Conservation (phyloP, 371 early-diverging fungal species). For the Capniomyces stellatus region DNA sequence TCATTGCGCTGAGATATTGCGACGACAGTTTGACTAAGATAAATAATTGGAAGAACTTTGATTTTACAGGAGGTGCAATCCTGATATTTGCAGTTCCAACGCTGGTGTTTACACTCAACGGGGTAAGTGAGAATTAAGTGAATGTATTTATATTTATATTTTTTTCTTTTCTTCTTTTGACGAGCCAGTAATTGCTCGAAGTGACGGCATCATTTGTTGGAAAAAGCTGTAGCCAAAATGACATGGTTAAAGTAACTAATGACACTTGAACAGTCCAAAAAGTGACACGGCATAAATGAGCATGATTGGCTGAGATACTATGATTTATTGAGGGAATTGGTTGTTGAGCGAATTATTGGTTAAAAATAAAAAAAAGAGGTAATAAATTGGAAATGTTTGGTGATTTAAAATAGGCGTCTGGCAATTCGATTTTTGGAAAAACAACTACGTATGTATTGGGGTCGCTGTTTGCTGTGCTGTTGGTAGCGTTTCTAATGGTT, state of each 20-base stretch:
- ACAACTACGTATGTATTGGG: neutral
- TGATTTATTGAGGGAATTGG: too few species aligned
- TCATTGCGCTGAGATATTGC: neutral
- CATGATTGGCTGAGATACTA: too few species aligned
- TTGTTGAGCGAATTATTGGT: too few species aligned
- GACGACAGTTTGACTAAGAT: neutral
- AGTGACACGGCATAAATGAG: too few species aligned
- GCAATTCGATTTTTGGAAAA: neutral
- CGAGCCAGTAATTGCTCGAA: neutral
- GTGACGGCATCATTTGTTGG: too few species aligned
- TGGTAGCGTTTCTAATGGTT: neutral
- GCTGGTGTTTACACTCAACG: neutral
- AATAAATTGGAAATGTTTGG: neutral
- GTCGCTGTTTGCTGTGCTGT: neutral
- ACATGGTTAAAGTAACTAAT: too few species aligned
- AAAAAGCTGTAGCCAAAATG: too few species aligned
- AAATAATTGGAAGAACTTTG: neutral
- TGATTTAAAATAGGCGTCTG: neutral
- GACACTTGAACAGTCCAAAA: too few species aligned
- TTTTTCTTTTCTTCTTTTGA: neutral
- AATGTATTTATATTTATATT: neutral
- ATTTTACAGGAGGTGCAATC: neutral
- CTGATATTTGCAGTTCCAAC: neutral
- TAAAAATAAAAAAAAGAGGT: too few species aligned
- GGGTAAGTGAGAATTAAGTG: neutral